Evolutionary conservation across 176 grass and related monocot species (phyloP), one percentile per base, ranked within the genome.

Genomic region (Bromus sterilis): DNA sequence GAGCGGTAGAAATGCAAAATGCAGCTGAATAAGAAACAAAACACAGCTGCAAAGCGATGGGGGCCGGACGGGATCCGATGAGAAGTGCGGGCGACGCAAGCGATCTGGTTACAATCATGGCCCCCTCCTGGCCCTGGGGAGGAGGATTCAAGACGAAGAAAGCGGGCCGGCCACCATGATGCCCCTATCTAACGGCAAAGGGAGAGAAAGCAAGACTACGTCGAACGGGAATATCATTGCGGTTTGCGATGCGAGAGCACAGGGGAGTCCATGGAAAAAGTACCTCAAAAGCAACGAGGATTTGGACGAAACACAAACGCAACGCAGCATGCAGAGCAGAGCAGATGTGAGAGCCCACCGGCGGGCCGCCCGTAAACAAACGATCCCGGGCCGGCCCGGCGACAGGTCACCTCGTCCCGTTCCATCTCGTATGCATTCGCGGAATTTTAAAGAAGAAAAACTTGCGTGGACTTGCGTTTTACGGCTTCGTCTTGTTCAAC

Each of bases 71-170:
- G 15, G 80, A 79, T 41, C 82, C 31, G 35, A 3, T 44, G 23
- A 41, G 31, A 40, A 80, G 76, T 84, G 63, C 3, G 87, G 6
- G 39, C 61, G 48, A 85, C 60, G 82, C 87, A 63, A 80, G 70
- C 76, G 64, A 60, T 85, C 77, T 25, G 24, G 61, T 5, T 11
- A 5, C 69, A 68, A 89, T 84, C 69, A 89, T 84, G 76, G 18
- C 70, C 60, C 18, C n/a, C n/a, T n/a, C n/a, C n/a, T n/a, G n/a
- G n/a, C n/a, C n/a, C n/a, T n/a, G n/a, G n/a, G n/a, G 4, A 9
- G 64, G 40, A 56, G 24, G 46, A 64, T 53, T 53, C 48, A 53
- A 8, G 48, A 18, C 6, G 48, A 66, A 34, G 57, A 63, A 42
- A 40, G 18, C 30, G 30, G n/a, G 36, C 4, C 42, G 5, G 29